Percentiles rank a stretch among this genome's conserved stretches.
Conservation (phyloP, 75 land plant genomes). For the Pseudotsuga menziesii region DNA sequence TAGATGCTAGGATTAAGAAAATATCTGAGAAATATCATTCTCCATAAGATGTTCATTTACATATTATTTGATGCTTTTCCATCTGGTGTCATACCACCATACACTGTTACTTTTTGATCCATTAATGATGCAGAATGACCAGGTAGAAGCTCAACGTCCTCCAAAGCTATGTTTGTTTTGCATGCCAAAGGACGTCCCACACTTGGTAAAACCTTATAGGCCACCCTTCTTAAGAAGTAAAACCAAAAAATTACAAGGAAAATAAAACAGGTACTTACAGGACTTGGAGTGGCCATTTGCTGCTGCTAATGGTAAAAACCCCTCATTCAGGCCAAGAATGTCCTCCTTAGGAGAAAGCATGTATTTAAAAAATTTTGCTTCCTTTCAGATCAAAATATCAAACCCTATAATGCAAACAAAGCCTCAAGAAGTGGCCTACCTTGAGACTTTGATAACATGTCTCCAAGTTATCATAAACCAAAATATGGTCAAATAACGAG, state of each 20-base stretch:
- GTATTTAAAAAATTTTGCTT: not conserved
- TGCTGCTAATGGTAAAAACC: not conserved
- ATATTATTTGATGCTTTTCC: conserved; percentile 23
- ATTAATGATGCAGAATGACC: conserved; percentile 17
- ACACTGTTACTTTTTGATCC: conserved; percentile 30
- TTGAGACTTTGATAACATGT: conserved; percentile 60
- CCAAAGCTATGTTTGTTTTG: conserved; percentile 14
- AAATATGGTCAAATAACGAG: conserved; percentile 68
- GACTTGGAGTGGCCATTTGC: conserved; percentile 1
- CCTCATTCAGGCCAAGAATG: conserved; percentile 33
- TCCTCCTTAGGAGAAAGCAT: conserved; percentile 22
- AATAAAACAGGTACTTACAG: conserved; percentile 28
- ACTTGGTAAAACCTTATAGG: not conserved
- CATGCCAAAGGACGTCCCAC: not conserved
- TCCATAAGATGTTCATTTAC: conserved; percentile 20
- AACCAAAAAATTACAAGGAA: not conserved
- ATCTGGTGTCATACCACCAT: conserved; percentile 10
- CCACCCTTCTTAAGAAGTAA: not conserved
- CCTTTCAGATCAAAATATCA: not conserved
- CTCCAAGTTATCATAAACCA: conserved; percentile 69
- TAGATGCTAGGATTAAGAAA: not conserved
- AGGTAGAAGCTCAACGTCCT: conserved; percentile 11
- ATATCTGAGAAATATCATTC: no score
- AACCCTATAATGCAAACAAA: not conserved
- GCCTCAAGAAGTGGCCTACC: conserved; percentile 33